Evolutionary conservation across 1,139 yeast species (phyloP).

Genomic region (Kodamaea arcana): DNA sequence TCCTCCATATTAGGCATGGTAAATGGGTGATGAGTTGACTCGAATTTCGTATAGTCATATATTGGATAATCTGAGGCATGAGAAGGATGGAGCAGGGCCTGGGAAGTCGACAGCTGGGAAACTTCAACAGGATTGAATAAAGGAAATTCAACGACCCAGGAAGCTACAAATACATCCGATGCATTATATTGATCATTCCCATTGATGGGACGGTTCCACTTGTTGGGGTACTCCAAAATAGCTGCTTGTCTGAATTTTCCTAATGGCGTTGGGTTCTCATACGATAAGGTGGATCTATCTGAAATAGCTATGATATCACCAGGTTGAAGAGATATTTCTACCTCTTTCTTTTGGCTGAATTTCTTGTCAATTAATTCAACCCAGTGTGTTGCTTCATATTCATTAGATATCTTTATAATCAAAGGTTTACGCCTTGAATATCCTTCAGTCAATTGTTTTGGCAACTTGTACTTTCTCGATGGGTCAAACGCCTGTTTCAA

Average conservation of each 20-base stretch:
- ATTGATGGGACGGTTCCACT: constrained; percentile 45
- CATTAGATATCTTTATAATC: constrained; percentile 44
- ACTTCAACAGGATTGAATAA: constrained; percentile 71
- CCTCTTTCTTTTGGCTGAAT: constrained; percentile 16
- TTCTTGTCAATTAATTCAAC: constrained; percentile 28
- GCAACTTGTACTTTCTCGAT: constrained; percentile 28
- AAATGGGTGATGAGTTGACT: constrained; percentile 93
- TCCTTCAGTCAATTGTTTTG: constrained; percentile 40
- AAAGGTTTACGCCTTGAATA: constrained; percentile 62
- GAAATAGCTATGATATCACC: constrained; percentile 80
- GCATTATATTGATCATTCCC: constrained; percentile 17
- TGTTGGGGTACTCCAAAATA: constrained; percentile 47
- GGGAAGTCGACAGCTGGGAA: constrained; percentile 4
- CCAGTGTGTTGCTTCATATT: constrained; percentile 43
- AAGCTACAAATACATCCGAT: constrained; percentile 50
- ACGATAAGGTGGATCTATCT: constrained; percentile 60
- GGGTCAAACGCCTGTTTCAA: constrained; percentile 47
- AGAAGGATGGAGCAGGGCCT: too few relatives aligned
- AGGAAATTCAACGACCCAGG: constrained; percentile 92
- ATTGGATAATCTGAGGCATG: constrained; percentile 48
- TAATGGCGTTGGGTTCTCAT: constrained; percentile 93
- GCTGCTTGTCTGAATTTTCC: constrained; percentile 81
- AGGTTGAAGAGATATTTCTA: constrained; percentile 37
- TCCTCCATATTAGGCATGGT: constrained; percentile 83
- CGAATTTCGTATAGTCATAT: constrained; percentile 46